Percentiles rank a stretch among this genome's conserved stretches.
Conservation (phyloP, 495 filamentous ascomycete species). For the Penicillium arizonense region DNA sequence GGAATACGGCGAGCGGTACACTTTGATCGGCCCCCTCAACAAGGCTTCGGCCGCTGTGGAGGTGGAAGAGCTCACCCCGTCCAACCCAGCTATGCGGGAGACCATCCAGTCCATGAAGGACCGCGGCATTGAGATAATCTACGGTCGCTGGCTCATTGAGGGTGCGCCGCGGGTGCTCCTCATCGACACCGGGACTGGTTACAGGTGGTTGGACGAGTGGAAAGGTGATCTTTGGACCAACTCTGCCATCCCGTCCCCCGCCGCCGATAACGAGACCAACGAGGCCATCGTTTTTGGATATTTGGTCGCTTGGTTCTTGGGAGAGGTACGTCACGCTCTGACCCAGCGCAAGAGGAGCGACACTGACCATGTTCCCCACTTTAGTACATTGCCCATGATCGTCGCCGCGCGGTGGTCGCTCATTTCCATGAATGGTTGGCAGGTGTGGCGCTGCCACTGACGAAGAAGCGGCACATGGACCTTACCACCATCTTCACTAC, state of each 20-base stretch:
- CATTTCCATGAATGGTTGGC: constrained; percentile 99
- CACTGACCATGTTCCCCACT: constrained; percentile 1
- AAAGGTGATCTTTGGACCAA: constrained; percentile 93
- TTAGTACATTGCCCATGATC: constrained; percentile 92
- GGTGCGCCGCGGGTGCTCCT: constrained; percentile 90
- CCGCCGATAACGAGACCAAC: constrained; percentile 91
- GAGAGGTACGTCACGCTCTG: constrained; percentile 64
- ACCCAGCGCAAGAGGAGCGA: not conserved
- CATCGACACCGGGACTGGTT: constrained; percentile 92
- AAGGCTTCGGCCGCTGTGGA: constrained; percentile 89
- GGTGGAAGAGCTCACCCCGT: constrained; percentile 87
- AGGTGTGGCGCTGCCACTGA: constrained; percentile 90
- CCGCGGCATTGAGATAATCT: constrained; percentile 85
- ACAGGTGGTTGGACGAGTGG: constrained; percentile 92
- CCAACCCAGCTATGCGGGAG: constrained; percentile 71
- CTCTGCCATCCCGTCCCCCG: constrained; percentile 87
- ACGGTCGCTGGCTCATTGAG: constrained; percentile 97
- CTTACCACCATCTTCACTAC: constrained; percentile 99
- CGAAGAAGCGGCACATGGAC: constrained; percentile 91
- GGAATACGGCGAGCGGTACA: constrained; percentile 97
- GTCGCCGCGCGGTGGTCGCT: constrained; percentile 83
- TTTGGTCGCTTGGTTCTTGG: constrained; percentile 95
- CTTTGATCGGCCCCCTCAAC: constrained; percentile 92
- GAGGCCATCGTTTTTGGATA: constrained; percentile 98
- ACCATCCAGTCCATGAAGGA: constrained; percentile 89